Evolutionary conservation across 129 eudicot genomes (phyloP).

Genomic region (Lactuca saligna): DNA sequence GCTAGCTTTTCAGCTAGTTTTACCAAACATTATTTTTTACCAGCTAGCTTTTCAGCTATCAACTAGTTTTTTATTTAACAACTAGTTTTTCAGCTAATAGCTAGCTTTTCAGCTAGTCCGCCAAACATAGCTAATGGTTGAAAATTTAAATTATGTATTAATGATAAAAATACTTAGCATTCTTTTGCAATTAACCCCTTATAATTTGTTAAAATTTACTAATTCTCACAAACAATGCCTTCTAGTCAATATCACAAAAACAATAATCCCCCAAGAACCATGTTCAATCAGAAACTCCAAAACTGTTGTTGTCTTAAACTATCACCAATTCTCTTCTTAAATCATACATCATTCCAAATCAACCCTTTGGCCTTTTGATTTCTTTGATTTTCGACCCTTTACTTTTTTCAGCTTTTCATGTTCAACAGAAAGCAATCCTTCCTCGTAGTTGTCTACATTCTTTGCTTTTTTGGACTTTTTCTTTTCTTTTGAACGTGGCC

Average conservation of each 20-base stretch:
- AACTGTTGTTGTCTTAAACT: conserved; percentile 12
- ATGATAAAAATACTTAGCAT: no score
- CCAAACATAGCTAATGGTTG: no score
- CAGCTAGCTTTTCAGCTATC: no score
- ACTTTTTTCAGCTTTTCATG: conserved; percentile 38
- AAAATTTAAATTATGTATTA: no score
- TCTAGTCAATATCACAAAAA: background rate
- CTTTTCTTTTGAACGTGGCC: conserved; percentile 1
- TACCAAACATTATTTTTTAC: no score
- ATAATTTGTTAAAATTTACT: no score
- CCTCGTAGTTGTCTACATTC: conserved; percentile 7
- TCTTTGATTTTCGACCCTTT: conserved; percentile 48
- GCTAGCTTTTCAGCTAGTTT: no score
- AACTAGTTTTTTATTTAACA: no score
- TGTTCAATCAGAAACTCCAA: conserved; percentile 7
- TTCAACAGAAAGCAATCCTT: conserved; percentile 22
- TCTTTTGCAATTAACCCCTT: no score
- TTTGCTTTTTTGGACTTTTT: conserved; percentile 25
- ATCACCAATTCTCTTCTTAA: background rate
- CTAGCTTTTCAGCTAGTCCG: no score
- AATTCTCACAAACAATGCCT: no score
- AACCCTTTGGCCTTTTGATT: conserved; percentile 24
- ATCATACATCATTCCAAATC: conserved; percentile 28
- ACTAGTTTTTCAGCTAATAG: no score
- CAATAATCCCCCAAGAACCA: conserved; percentile 1